A percentile compares a stretch with the other conserved stretches of the same genome.
These are phyloP conservation scores for Dentipellis sp. DNA, from an alignment of 768 basidiomycete genomes.

Conservation along the genomic window DNA sequence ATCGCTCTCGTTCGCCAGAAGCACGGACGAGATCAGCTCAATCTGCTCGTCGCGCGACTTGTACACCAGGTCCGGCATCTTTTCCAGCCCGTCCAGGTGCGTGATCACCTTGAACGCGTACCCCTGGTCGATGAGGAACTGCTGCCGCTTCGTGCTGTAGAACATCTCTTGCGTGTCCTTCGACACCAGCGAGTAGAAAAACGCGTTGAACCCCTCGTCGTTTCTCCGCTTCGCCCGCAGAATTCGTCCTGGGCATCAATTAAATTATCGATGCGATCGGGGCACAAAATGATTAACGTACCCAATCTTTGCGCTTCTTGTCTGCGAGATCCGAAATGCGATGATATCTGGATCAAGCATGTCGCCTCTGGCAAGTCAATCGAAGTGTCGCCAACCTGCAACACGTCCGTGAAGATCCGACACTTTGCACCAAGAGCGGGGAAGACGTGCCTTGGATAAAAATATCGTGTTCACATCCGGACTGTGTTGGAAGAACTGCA, in stretches of 20 bases:
- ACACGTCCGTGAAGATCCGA: constrained; percentile 2
- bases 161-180: constrained; percentile 99
- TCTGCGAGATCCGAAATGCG: constrained; percentile 95
- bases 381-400: constrained; percentile 92
- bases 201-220: constrained; percentile 99
- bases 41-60: constrained; percentile 89
- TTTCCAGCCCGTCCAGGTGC: constrained; percentile 86
- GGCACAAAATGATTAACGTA: constrained; percentile 23
- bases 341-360: constrained; percentile 98
- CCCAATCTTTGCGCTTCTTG: constrained; percentile 97
- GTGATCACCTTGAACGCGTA: constrained; percentile 99
- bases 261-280: not conserved
- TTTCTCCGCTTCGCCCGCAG: constrained; percentile 95
- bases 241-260: constrained; percentile 63
- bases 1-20: constrained; percentile 84
- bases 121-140: constrained; percentile 97
- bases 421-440: constrained; percentile 5
- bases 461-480: constrained; percentile 97
- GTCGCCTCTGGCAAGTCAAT: constrained; percentile 99
- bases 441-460: constrained; percentile 66
- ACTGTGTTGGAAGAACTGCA: constrained; percentile 93
- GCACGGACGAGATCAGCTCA: constrained; percentile 87
- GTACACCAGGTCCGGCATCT: constrained; percentile 84
- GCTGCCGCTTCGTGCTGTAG: constrained; percentile 97
- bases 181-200: constrained; percentile 98